These are phyloP conservation scores for Aureobasidium sp. DNA, from an alignment of 2,329 filamentous ascomycete genomes.

Conservation along the genomic window DNA sequence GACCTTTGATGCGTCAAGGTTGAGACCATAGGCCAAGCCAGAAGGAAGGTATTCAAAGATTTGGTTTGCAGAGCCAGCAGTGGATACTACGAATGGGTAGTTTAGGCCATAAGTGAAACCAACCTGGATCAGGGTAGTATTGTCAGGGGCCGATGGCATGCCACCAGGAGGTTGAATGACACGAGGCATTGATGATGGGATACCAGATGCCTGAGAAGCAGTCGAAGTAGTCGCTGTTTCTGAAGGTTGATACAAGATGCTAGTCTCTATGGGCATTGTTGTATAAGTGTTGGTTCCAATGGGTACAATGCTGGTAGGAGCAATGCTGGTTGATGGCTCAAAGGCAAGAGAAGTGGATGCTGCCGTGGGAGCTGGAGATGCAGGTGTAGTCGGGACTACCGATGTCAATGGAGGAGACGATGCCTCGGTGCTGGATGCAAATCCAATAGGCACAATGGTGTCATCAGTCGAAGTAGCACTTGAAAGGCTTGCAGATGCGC, in stretches of 20 bases:
- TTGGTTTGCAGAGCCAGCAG: constrained; percentile 66
- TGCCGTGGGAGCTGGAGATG: constrained; percentile 9
- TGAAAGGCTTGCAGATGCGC: not conserved
- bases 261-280: constrained; percentile 47
- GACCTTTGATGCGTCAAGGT: constrained; percentile 41
- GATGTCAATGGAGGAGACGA: constrained; percentile 5
- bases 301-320: constrained; percentile 33
- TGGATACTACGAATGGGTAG: constrained; percentile 70
- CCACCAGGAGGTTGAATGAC: constrained; percentile 64
- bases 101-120: constrained; percentile 76
- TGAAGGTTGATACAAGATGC: constrained; percentile 50
- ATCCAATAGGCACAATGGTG: not conserved
- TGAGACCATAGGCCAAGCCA: constrained; percentile 60
- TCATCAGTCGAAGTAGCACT: not conserved
- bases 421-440: not conserved
- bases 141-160: constrained; percentile 48
- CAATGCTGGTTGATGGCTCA: constrained; percentile 23
- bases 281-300: constrained; percentile 39
- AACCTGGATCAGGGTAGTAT: constrained; percentile 68
- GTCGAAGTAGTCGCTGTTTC: constrained; percentile 24
- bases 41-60: constrained; percentile 72
- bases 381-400: not conserved
- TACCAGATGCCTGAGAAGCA: constrained; percentile 37
- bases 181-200: constrained; percentile 61
- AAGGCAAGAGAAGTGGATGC: constrained; percentile 15